A percentile compares a stretch with the other conserved stretches of the same genome.
Evolutionary conservation across 1,284 basidiomycete genomes (phyloP).

Genomic region (Waitea zeae): DNA sequence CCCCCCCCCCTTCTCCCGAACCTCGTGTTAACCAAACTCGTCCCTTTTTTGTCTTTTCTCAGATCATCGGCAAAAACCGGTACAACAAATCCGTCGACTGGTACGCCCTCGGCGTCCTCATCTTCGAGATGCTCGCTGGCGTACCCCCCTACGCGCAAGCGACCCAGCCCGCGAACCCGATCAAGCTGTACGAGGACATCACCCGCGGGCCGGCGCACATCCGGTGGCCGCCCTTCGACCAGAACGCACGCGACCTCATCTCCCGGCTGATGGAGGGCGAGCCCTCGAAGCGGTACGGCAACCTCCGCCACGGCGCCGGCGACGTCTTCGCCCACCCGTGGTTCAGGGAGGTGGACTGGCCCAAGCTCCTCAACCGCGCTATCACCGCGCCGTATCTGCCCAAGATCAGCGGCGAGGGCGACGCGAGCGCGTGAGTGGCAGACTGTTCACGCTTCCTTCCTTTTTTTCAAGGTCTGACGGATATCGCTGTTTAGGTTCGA

Average conservation of each 20-base stretch:
- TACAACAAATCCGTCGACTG: constrained; percentile 99
- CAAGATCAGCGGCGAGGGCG: constrained; percentile 70
- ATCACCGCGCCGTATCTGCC: constrained; percentile 88
- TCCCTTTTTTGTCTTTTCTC: constrained; percentile 4
- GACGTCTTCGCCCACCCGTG: constrained; percentile 95
- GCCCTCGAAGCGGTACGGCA: constrained; percentile 85
- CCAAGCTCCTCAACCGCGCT: constrained; percentile 49
- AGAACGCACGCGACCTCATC: constrained; percentile 76
- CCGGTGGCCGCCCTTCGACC: constrained; percentile 83
- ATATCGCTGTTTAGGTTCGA: constrained; percentile 35
- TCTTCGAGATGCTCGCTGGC: constrained; percentile 94
- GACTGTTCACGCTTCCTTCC: constrained; percentile 11
- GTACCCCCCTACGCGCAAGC: constrained; percentile 49
- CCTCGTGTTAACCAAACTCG: too few relatives aligned
- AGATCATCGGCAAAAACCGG: constrained; percentile 78
- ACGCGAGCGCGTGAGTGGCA: constrained; percentile 86
- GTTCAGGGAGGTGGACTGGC: constrained; percentile 97
- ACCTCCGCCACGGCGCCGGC: constrained; percentile 79
- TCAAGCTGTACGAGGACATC: constrained; percentile 68
- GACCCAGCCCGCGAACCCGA: constrained; percentile 37
- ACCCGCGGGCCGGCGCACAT: constrained; percentile 60
- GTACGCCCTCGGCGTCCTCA: constrained; percentile 94
- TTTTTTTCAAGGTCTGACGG: neutral
- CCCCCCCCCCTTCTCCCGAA: too few relatives aligned
- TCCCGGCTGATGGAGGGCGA: constrained; percentile 84